Base-by-base conservation (phyloP, 768 basidiomycete genomes). In the Russula foetens region DNA sequence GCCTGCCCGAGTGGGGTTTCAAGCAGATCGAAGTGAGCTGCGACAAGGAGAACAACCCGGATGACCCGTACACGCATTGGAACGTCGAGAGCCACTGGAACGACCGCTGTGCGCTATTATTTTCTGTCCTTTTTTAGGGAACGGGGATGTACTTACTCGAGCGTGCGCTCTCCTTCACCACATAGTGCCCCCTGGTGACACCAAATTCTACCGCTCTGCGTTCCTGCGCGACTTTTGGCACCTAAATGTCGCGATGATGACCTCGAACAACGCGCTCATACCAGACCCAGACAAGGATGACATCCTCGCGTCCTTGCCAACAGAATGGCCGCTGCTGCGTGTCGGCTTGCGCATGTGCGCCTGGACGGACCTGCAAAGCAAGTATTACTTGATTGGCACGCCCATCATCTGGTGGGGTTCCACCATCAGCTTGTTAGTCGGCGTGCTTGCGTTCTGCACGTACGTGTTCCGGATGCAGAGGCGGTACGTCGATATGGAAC, bases 221-320 rank as follows among this genome's bases (percentile, higher is more conserved):
- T 99, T 99, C 81, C 75, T 96, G 48, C 86, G 90, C 53, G 96
- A 99, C 75, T 99, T 99, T 74, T 95, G 92, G 86, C 96, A 99
- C 71, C 83, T 99, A 58, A 99, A 99, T 69, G 92, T 99, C 26
- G 97, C 95, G 8, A 99, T 99, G 97, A 94, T 95, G 92, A 97
- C 96, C 0, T 98, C 97, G 5, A 99, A 99, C 77, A 99, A 99
- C 70, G 96, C 97, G 0, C 86, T 99, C 56, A 72, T 98, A 43
- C 97, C 97, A 1, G 94, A 99, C 69, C 93, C 96, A 0, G 97
- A 99, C 78, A 98, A 98, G 75, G 92, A 96, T 67, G 97, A 99
- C 71, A 92, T 98, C 69, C 84, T 99, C 53, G 97, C 96, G 0
- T 96, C 93, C 35, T 84, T 81, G 67, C 95, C 96, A 0, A 81